Evolutionary conservation across 2,329 filamentous ascomycete species (phyloP).

Genomic region (Nothomitra cinnamomea): DNA sequence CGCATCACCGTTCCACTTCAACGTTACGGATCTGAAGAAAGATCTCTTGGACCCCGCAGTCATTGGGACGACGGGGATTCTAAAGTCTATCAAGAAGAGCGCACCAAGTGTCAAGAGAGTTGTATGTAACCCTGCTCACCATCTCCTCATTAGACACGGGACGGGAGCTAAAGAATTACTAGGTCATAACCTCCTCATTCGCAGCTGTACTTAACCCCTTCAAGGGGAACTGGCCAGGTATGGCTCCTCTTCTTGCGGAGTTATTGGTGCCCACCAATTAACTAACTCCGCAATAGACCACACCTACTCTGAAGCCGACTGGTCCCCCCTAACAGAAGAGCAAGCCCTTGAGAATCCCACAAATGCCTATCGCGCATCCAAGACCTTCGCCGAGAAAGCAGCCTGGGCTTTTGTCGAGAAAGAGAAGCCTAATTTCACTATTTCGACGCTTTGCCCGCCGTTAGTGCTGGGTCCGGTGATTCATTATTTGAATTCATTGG

Average conservation of each 20-base stretch:
- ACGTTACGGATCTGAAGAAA: constrained; percentile 54
- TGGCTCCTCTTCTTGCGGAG: no score
- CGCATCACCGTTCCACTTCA: constrained; percentile 57
- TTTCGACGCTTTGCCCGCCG: constrained; percentile 45
- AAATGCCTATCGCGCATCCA: constrained; percentile 35
- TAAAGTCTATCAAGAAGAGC: constrained; percentile 42
- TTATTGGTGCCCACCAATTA: no score
- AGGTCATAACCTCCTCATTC: constrained; percentile 49
- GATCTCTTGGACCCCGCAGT: constrained; percentile 41
- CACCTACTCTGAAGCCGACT: constrained; percentile 36
- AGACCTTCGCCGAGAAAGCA: constrained; percentile 49
- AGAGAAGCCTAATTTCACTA: constrained; percentile 38
- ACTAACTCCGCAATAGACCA: constrained; percentile 21
- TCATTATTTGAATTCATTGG: constrained; percentile 43
- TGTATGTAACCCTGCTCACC: constrained; percentile 33
- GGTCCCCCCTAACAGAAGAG: constrained; percentile 38
- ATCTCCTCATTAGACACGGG: constrained; percentile 11
- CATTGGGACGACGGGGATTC: constrained; percentile 44
- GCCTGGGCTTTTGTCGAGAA: constrained; percentile 46
- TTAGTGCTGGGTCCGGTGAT: constrained; percentile 46
- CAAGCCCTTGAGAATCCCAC: constrained; percentile 27
- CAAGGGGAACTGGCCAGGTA: constrained; percentile 25
- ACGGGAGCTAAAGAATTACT: constrained; percentile 6
- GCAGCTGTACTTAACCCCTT: constrained; percentile 42
- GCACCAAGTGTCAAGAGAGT: constrained; percentile 55